phyloP scores from a whole-genome alignment of 495 filamentous ascomycete genomes.

The Diplogelasinospora grovesii region DNA sequence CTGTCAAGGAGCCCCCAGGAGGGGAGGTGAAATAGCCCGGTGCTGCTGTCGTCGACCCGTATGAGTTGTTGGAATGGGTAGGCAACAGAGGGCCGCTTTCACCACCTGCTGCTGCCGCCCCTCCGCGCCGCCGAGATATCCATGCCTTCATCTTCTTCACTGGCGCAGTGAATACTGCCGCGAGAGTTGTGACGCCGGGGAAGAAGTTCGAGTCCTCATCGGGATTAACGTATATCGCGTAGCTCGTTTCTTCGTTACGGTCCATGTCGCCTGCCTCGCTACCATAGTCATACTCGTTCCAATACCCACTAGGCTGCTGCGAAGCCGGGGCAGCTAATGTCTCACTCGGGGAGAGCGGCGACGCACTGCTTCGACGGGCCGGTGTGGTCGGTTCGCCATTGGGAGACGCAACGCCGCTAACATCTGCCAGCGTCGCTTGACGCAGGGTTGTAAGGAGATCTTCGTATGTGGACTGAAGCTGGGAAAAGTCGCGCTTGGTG shows the following conservation, averaged over 20 bases:
- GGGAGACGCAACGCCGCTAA: conserved; percentile 9
- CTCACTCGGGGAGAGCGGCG: conserved; percentile 10
- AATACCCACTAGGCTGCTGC: conserved; percentile 36
- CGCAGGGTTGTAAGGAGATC: conserved; percentile 48
- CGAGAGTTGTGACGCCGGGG: conserved; percentile 40
- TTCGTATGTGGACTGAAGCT: conserved; percentile 49
- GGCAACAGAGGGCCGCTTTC: conserved; percentile 31
- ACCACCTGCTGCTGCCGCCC: not conserved
- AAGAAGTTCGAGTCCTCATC: conserved; percentile 42
- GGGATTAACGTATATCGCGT: conserved; percentile 53
- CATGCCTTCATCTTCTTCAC: conserved; percentile 38
- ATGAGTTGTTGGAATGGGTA: not conserved
- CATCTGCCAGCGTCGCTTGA: conserved; percentile 24
- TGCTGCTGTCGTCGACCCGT: conserved; percentile 11
- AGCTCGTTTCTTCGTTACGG: conserved; percentile 31
- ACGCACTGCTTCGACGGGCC: conserved; percentile 7
- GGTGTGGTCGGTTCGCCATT: conserved; percentile 10
- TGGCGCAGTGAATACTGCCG: conserved; percentile 34
- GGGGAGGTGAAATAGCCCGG: conserved; percentile 16
- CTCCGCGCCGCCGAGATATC: conserved; percentile 21
- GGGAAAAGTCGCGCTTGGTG: conserved; percentile 48
- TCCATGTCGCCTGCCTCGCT: conserved; percentile 48
- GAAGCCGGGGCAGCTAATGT: conserved; percentile 12
- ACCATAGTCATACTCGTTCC: conserved; percentile 62
- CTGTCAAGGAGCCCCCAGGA: conserved; percentile 18